Percentiles rank a stretch among this genome's conserved stretches.
Conservation (phyloP, 2,329 filamentous ascomycete genomes). For the Fusarium oxysporum region DNA sequence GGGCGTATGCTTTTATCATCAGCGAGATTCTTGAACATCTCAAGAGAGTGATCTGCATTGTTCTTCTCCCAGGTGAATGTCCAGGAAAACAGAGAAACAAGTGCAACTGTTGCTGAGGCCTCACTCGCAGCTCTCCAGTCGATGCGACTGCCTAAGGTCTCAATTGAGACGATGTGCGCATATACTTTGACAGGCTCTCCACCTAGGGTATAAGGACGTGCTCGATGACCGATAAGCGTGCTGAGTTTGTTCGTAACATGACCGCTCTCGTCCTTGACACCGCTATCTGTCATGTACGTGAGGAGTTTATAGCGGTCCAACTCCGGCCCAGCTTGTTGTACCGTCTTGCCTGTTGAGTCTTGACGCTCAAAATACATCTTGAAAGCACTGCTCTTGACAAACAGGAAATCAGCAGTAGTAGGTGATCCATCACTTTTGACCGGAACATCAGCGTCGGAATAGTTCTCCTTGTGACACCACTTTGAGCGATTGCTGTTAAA, state of each 20-base stretch:
- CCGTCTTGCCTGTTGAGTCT: neutral
- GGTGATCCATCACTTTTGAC: neutral
- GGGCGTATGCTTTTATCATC: neutral
- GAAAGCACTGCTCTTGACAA: neutral
- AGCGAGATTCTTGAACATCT: neutral
- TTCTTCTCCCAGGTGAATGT: neutral
- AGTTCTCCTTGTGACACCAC: neutral
- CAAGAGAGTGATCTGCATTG: neutral
- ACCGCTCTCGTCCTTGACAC: neutral
- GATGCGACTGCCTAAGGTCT: neutral
- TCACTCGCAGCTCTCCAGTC: neutral
- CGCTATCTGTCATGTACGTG: neutral
- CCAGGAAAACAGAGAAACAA: neutral
- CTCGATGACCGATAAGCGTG: neutral
- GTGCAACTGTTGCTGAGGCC: neutral
- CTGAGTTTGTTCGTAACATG: neutral
- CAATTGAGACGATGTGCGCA: neutral
- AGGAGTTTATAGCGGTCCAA: neutral
- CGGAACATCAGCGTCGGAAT: neutral
- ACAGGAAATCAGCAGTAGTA: neutral
- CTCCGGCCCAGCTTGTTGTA: accelerated
- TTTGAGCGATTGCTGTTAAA: neutral
- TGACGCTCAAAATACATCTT: slow-evolving; percentile 2
- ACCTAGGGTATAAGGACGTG: accelerated
- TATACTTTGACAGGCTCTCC: neutral